Percentiles rank a stretch among this genome's conserved stretches.
These are phyloP conservation scores for Dryadomyces quercivorus DNA, from an alignment of 2,329 filamentous ascomycete genomes.

Conservation along the genomic window DNA sequence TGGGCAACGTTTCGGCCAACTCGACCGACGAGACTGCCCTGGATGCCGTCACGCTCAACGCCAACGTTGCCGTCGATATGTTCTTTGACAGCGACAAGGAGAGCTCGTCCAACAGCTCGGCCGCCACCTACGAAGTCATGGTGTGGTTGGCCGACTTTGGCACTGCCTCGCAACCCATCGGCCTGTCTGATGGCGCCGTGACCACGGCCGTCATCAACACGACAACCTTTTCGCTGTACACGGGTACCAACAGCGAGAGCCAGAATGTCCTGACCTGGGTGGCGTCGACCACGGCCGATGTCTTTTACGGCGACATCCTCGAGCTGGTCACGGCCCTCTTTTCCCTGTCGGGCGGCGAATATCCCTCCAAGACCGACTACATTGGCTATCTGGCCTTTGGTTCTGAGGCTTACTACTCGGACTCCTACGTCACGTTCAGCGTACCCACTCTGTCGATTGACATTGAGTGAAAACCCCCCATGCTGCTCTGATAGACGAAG, in stretches of 20 bases:
- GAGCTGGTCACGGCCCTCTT: conserved; percentile 30
- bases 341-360: conserved; percentile 19
- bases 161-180: conserved; percentile 33
- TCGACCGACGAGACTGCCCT: conserved; percentile 24
- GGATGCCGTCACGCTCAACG: conserved; percentile 25
- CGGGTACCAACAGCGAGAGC: conserved; percentile 23
- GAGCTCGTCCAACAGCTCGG: conserved; percentile 25
- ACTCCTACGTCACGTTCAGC: conserved; percentile 33
- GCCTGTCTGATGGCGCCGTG: conserved; percentile 20
- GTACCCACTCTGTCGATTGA: conserved; percentile 27
- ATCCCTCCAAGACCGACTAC: conserved; percentile 29
- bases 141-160: conserved; percentile 41
- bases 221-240: conserved; percentile 30
- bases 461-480: neutral
- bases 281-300: conserved; percentile 20
- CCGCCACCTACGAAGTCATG: conserved; percentile 41
- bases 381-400: conserved; percentile 40
- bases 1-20: conserved; percentile 26
- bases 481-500: neutral
- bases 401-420: conserved; percentile 33
- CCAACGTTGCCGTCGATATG: conserved; percentile 48
- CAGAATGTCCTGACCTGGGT: conserved; percentile 41
- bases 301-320: conserved; percentile 33
- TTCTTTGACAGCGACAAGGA: conserved; percentile 36
- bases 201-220: conserved; percentile 25